Evolutionary conservation across 140 eudicot genomes (phyloP).

Genomic region (Bidens hawaiensis): DNA sequence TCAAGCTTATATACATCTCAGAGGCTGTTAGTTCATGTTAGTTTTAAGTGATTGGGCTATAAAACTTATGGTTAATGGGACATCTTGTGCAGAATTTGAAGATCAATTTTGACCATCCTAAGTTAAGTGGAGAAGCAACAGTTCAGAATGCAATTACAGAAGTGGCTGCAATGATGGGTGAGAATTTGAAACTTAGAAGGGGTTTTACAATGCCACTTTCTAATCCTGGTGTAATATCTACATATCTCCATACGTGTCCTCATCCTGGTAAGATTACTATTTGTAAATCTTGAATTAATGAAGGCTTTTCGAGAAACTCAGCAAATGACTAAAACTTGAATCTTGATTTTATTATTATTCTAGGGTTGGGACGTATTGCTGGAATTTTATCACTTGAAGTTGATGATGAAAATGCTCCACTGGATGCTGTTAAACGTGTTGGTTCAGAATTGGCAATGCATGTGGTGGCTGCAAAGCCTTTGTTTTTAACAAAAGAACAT

Average conservation of each 20-base stretch:
- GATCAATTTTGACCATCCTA: conserved; percentile 72
- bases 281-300: not conserved
- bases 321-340: not conserved
- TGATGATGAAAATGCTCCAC: conserved; percentile 56
- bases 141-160: conserved; percentile 83
- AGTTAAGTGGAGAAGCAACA: conserved; percentile 79
- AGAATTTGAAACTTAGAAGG: conserved; percentile 84
- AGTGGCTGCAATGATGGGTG: conserved; percentile 97
- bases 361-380: conserved; percentile 94
- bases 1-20: too few species aligned
- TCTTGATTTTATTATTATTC: conserved; percentile 3
- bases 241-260: conserved; percentile 92
- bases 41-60: not conserved
- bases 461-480: conserved; percentile 91
- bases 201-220: conserved; percentile 68
- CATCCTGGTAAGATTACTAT: conserved; percentile 59
- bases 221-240: conserved; percentile 68
- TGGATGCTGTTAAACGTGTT: conserved; percentile 68
- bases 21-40: not conserved
- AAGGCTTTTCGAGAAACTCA: not conserved
- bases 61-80: not conserved
- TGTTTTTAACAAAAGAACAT: conserved; percentile 64
- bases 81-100: conserved; percentile 49
- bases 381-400: conserved; percentile 87
- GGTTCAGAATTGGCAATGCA: conserved; percentile 99